These are phyloP conservation scores for Candida fluviatilis DNA, from an alignment of 805 yeast genomes.

Conservation along the genomic window DNA sequence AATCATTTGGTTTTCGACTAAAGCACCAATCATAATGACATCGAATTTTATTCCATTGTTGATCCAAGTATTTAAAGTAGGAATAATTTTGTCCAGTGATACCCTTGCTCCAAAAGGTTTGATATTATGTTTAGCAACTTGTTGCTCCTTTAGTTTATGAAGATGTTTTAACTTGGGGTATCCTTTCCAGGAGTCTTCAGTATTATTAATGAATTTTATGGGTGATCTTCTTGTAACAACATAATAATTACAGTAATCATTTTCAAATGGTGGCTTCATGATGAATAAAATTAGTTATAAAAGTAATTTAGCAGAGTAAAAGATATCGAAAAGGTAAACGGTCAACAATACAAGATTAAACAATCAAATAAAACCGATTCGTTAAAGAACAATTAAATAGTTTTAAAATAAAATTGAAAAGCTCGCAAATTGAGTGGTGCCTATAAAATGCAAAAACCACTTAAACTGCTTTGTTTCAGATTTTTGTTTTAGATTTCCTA, in stretches of 20 bases:
- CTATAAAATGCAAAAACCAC: too few relatives aligned
- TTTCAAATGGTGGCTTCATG: slow-evolving; percentile 30
- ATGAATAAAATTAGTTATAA: too few relatives aligned
- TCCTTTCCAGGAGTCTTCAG: slow-evolving; percentile 66
- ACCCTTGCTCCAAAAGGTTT: slow-evolving; percentile 66
- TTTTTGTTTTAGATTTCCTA: too few relatives aligned
- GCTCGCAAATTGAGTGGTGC: too few relatives aligned
- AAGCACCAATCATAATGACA: slow-evolving; percentile 87
- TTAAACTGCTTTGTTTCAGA: too few relatives aligned
- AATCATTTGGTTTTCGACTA: slow-evolving; percentile 69
- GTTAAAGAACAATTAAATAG: too few relatives aligned
- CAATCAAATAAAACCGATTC: too few relatives aligned
- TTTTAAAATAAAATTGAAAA: too few relatives aligned
- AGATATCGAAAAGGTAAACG: too few relatives aligned
- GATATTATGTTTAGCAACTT: slow-evolving; percentile 48
- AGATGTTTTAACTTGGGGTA: slow-evolving; percentile 78
- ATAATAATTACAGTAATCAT: slow-evolving; percentile 71
- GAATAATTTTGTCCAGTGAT: slow-evolving; percentile 49
- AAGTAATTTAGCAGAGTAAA: too few relatives aligned
- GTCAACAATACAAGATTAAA: too few relatives aligned
- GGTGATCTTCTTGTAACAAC: slow-evolving; percentile 64
- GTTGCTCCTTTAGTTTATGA: slow-evolving; percentile 60
- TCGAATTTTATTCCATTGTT: slow-evolving; percentile 65
- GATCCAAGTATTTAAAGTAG: slow-evolving; percentile 60
- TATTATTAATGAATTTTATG: slow-evolving; percentile 60